Conservation (phyloP, 2,329 filamentous ascomycete genomes). For the Elsinoe batatas region DNA sequence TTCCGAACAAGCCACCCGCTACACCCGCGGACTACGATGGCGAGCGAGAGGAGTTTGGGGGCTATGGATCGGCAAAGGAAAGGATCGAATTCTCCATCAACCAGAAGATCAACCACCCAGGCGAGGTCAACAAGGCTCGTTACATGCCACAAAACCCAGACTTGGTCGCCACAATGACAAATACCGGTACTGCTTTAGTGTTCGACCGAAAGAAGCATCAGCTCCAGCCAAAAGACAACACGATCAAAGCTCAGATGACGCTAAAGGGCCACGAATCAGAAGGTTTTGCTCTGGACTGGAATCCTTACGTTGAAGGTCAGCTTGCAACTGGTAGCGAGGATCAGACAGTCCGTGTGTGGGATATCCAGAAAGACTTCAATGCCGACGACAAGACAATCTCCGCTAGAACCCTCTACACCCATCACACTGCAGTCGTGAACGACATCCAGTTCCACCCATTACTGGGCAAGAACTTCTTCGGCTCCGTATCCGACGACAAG, state of each 20-base stretch:
- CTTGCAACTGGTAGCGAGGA: conserved; percentile 89
- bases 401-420: conserved; percentile 66
- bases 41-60: conserved; percentile 83
- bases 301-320: conserved; percentile 67
- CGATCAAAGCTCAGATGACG: conserved; percentile 71
- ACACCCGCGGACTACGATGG: conserved; percentile 84
- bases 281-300: conserved; percentile 91
- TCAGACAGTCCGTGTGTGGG: conserved; percentile 85
- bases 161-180: conserved; percentile 85
- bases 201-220: conserved; percentile 96
- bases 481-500: conserved; percentile 88
- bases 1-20: conserved; percentile 66
- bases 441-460: conserved; percentile 93
- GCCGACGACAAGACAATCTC: conserved; percentile 60
- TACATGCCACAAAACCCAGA: conserved; percentile 98
- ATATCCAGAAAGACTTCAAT: conserved; percentile 61
- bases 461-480: conserved; percentile 67
- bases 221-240: conserved; percentile 53
- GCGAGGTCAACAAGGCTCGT: conserved; percentile 95
- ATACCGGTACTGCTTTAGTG: conserved; percentile 78
- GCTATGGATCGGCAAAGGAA: conserved; percentile 70
- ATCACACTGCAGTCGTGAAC: conserved; percentile 87
- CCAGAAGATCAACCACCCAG: conserved; percentile 92
- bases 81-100: conserved; percentile 82
- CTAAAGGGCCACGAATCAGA: conserved; percentile 77